Evolutionary conservation across 495 filamentous ascomycete species (phyloP).

Genomic region (Tuber melanosporum): DNA sequence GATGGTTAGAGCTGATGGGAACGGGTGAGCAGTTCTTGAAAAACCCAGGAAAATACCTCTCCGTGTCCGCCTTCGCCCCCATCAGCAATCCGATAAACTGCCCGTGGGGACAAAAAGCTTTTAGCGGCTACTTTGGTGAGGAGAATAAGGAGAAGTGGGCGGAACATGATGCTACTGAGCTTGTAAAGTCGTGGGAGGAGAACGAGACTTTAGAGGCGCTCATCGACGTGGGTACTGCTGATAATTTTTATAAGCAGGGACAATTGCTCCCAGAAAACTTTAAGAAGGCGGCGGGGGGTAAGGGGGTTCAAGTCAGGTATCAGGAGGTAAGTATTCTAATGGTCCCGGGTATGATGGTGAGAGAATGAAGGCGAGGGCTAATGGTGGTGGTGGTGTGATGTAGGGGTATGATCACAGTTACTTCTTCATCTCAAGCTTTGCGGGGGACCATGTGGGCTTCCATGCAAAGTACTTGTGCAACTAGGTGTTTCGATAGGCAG

Average conservation of each 20-base stretch:
- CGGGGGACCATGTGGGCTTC: slow-evolving; percentile 82
- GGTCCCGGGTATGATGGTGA: not conserved
- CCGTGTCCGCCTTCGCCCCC: slow-evolving; percentile 82
- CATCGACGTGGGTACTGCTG: slow-evolving; percentile 62
- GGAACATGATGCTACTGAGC: slow-evolving; percentile 85
- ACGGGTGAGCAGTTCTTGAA: slow-evolving; percentile 59
- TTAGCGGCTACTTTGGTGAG: slow-evolving; percentile 78
- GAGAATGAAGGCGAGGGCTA: not conserved
- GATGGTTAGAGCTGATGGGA: not conserved
- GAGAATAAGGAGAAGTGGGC: slow-evolving; percentile 67
- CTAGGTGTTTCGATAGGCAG: slow-evolving; percentile 43
- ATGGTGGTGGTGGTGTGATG: slow-evolving; percentile 4
- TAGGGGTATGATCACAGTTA: slow-evolving; percentile 94
- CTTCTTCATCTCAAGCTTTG: slow-evolving; percentile 83
- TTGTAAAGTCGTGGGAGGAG: slow-evolving; percentile 67
- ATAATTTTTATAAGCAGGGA: slow-evolving; percentile 90
- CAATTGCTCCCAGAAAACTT: slow-evolving; percentile 95
- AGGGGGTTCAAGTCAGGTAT: slow-evolving; percentile 67
- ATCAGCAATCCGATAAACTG: slow-evolving; percentile 81
- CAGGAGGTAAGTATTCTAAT: slow-evolving; percentile 53
- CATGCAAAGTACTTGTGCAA: slow-evolving; percentile 73
- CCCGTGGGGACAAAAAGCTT: slow-evolving; percentile 94
- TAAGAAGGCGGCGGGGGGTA: slow-evolving; percentile 62
- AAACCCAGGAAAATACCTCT: slow-evolving; percentile 81
- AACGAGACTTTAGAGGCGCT: slow-evolving; percentile 52